Conservation (phyloP, 345 rosid species). For the Salix dunnii region DNA sequence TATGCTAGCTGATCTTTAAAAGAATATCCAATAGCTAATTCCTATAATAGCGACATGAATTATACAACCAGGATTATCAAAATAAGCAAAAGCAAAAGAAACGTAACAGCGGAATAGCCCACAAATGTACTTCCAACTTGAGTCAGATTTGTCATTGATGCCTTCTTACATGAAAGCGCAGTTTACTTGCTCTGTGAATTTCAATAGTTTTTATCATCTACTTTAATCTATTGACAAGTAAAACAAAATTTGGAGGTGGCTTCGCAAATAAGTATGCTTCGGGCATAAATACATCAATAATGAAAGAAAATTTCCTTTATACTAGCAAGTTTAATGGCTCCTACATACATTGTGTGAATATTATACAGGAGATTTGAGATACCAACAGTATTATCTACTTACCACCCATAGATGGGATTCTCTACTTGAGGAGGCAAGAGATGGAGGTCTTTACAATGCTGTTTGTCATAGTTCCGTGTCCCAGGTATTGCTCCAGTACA, state of each 20-base stretch:
- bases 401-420: conserved; percentile 81
- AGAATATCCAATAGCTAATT: not conserved
- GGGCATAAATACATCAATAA: not conserved
- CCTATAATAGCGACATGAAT: not conserved
- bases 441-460: conserved; percentile 81
- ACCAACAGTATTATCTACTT: conserved; percentile 6
- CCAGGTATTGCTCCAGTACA: conserved; percentile 88
- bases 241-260: conserved; percentile 16
- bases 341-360: conserved; percentile 12
- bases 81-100: not conserved
- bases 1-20: no score
- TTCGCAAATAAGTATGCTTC: not conserved
- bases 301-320: not conserved
- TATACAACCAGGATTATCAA: not conserved
- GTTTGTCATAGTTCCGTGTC: conserved; percentile 69
- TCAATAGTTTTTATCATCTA: conserved; percentile 5
- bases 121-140: not conserved
- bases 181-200: not conserved
- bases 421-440: conserved; percentile 81
- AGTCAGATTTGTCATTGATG: not conserved
- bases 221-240: conserved; percentile 4
- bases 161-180: not conserved
- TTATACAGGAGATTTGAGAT: conserved; percentile 5
- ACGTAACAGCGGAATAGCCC: not conserved
- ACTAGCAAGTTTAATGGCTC: conserved; percentile 13